phyloP scores from a whole-genome alignment of 805 yeast species.

The Starmerella sp. region DNA sequence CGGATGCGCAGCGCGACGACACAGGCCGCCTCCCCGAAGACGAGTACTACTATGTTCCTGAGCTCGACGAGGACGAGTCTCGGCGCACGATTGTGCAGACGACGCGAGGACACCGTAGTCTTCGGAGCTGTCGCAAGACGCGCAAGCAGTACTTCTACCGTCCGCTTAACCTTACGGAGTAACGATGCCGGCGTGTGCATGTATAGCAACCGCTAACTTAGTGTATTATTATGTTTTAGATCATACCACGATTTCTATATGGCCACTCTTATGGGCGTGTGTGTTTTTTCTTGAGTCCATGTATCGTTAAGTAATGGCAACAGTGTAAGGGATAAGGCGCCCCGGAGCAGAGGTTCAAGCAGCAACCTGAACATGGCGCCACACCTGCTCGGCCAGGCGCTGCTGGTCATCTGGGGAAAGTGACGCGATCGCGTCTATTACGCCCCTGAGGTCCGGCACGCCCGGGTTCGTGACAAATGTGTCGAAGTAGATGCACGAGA shows the following conservation, averaged over 20 bases:
- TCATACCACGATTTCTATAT: background rate
- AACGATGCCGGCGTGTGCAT: background rate
- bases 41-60: slow-evolving; percentile 84
- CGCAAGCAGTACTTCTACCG: slow-evolving; percentile 82
- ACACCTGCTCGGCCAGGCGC: slow-evolving; percentile 1
- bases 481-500: slow-evolving; percentile 82
- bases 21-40: slow-evolving; percentile 92
- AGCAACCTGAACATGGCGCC: background rate
- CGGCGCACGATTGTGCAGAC: slow-evolving; percentile 64
- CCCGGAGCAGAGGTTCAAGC: background rate
- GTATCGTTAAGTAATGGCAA: no score
- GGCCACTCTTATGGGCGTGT: background rate
- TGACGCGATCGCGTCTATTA: slow-evolving; percentile 53
- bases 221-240: background rate
- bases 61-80: slow-evolving; percentile 59
- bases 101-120: slow-evolving; percentile 65
- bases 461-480: slow-evolving; percentile 65
- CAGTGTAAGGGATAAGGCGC: background rate
- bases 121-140: slow-evolving; percentile 82
- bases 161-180: slow-evolving; percentile 14
- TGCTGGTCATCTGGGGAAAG: slow-evolving; percentile 14
- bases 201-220: background rate
- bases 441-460: slow-evolving; percentile 47
- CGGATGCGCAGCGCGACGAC: slow-evolving; percentile 81
- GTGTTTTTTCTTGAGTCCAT: no score